phyloP scores from a whole-genome alignment of 2,329 filamentous ascomycete genomes.

The Tolypocladium tundrense region DNA sequence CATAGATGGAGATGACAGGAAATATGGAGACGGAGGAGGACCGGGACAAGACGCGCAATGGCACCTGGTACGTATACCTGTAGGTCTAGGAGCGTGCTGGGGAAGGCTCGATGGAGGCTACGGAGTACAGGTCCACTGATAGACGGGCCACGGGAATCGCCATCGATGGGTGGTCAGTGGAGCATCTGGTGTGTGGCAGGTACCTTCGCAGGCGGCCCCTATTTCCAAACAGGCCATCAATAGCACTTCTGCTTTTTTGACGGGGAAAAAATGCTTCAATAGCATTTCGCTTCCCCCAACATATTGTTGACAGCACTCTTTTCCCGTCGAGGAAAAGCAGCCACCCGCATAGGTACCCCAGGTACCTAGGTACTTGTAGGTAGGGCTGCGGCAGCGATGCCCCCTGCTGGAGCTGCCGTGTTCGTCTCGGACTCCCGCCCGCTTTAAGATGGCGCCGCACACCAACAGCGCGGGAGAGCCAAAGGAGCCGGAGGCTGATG shows the following conservation, averaged over 20 bases:
- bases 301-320: too few species aligned
- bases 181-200: neutral
- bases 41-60: neutral
- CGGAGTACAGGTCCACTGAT: neutral
- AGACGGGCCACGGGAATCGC: neutral
- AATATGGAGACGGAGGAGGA: neutral
- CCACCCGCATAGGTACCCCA: too few species aligned
- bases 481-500: neutral
- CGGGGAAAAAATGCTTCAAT: too few species aligned
- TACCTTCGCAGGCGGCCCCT: too few species aligned
- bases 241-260: too few species aligned
- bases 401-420: neutral
- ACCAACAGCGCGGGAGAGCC: neutral
- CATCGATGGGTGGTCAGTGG: neutral
- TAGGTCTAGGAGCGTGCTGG: neutral
- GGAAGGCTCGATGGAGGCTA: neutral
- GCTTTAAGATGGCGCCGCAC: neutral
- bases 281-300: too few species aligned
- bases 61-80: neutral
- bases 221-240: too few species aligned
- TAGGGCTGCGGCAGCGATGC: too few species aligned
- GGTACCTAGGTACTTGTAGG: too few species aligned
- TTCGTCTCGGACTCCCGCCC: neutral
- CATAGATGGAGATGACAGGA: neutral
- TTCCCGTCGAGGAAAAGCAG: too few species aligned